Evolutionary conservation across 176 grass and related monocot genomes (phyloP).

Genomic region (Melocanna baccifera): DNA sequence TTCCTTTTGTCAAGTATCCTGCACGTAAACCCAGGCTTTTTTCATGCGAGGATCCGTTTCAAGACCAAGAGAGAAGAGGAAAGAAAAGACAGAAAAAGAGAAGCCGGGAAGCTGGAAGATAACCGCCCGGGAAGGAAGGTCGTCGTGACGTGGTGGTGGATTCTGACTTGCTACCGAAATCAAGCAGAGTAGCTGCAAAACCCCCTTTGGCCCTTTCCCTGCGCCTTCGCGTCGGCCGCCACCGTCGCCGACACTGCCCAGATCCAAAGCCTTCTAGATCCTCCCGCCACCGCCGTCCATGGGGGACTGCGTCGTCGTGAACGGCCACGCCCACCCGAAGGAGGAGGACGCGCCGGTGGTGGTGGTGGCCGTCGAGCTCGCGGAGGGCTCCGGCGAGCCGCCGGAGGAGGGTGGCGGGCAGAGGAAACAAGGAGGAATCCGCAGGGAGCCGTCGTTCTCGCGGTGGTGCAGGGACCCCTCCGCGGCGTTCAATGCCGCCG

Average conservation of each 20-base stretch:
- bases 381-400: slow-evolving; percentile 3
- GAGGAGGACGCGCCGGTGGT: slow-evolving; percentile 19
- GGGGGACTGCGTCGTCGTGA: slow-evolving; percentile 53
- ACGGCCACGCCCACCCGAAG: slow-evolving; percentile 16
- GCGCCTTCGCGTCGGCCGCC: slow-evolving; percentile 1
- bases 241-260: neutral
- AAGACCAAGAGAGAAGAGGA: no score
- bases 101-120: slow-evolving; percentile 19
- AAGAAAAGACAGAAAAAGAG: no score
- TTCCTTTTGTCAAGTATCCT: neutral
- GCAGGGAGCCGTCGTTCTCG: slow-evolving; percentile 91
- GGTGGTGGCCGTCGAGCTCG: slow-evolving; percentile 14
- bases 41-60: no score
- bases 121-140: slow-evolving; percentile 32
- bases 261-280: slow-evolving; percentile 37
- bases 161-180: slow-evolving; percentile 52
- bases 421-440: slow-evolving; percentile 49
- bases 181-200: slow-evolving; percentile 30
- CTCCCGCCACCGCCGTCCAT: slow-evolving; percentile 36
- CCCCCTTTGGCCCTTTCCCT: neutral
- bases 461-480: slow-evolving; percentile 73
- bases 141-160: slow-evolving; percentile 37
- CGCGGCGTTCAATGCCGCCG: neutral
- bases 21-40: neutral
- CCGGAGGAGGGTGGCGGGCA: slow-evolving; percentile 12